These are phyloP conservation scores for Stylonectria norvegica DNA, from an alignment of 2,329 filamentous ascomycete genomes.

Conservation along the genomic window DNA sequence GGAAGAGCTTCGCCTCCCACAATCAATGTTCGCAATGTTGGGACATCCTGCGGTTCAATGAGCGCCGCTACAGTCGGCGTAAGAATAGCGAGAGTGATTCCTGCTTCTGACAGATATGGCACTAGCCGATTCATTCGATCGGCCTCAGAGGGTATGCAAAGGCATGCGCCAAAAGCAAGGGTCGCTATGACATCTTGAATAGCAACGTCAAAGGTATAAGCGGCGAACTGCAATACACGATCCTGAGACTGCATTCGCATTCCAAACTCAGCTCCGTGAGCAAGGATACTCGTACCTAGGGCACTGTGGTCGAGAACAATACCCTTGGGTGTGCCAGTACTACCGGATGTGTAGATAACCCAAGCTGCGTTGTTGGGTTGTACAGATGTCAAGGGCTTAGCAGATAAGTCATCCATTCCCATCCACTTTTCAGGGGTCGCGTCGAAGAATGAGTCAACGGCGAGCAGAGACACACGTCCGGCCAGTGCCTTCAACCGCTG, in stretches of 20 bases:
- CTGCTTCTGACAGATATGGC: neutral
- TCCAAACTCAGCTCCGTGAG: neutral
- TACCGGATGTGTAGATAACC: conserved; percentile 20
- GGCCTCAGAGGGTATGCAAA: conserved; percentile 6
- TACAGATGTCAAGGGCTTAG: too few relatives aligned
- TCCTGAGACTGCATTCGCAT: neutral
- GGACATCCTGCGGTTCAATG: neutral
- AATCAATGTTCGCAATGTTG: neutral
- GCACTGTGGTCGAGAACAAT: conserved; percentile 16
- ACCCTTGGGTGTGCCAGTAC: conserved; percentile 16
- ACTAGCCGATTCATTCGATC: conserved; percentile 1
- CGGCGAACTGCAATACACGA: too few relatives aligned
- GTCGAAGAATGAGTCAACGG: too few relatives aligned
- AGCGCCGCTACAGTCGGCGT: conserved; percentile 4
- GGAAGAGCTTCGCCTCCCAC: conserved; percentile 1
- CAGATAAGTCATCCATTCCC: too few relatives aligned
- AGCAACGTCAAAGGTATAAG: conserved; percentile 6
- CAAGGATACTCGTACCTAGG: neutral
- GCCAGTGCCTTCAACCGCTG: too few relatives aligned
- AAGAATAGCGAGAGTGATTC: neutral
- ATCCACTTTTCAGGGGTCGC: too few relatives aligned
- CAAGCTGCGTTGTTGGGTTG: conserved; percentile 10
- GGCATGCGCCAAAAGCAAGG: conserved; percentile 1
- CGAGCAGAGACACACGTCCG: too few relatives aligned
- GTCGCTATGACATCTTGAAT: conserved; percentile 1